Evolutionary conservation across 2,329 filamentous ascomycete genomes (phyloP), one percentile per base, ranked within the genome.

Genomic region (Pseudocercospora fijiensis): DNA sequence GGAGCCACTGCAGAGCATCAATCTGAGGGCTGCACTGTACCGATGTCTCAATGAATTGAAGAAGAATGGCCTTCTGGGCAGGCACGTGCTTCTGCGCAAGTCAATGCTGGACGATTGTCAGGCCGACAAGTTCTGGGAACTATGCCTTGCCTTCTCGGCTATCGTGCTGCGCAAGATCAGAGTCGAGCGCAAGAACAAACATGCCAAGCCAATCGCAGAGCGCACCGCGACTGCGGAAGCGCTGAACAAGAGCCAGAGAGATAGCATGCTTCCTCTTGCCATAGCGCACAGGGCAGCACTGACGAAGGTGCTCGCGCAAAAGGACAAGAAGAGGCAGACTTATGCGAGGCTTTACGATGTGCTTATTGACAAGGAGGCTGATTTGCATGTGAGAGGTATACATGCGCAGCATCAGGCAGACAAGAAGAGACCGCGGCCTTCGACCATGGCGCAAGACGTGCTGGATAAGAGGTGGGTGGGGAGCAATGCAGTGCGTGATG

Each of bases 101-200:
- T 96, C 92, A 0, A 96, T 97, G 91, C 82, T 99, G 58, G 95
- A 99, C 74, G 94, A 99, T 71, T 99, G 95, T 79, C 93, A 90
- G 69, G 94, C 94, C 5, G 92, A 96, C 60, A 88, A 91, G 67
- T 86, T 98, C 60, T 92, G 93, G 74, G 95, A 99, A 74, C 80
- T 96, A 1, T 82, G 98, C 27, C 87, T 91, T 2, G 83, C 87
- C 0, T 96, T 99, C 72, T 97, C 94, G 1, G 90, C 90, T 13
- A 85, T 87, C 0, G 92, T 96, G 0, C 76, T 98, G 66, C 90
- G 90, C 73, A 92, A 89, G 72, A 68, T 43, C 74, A 80, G 58
- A n/a, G 56, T 70, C 57, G 79, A 80, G 45, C 81, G 84, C 9
- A 82, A 84, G 13, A 84, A 84, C 0, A 58, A 60, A 8, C 58